Conservation (phyloP, 805 yeast genomes). For the Saccharomycopsis microspora region DNA sequence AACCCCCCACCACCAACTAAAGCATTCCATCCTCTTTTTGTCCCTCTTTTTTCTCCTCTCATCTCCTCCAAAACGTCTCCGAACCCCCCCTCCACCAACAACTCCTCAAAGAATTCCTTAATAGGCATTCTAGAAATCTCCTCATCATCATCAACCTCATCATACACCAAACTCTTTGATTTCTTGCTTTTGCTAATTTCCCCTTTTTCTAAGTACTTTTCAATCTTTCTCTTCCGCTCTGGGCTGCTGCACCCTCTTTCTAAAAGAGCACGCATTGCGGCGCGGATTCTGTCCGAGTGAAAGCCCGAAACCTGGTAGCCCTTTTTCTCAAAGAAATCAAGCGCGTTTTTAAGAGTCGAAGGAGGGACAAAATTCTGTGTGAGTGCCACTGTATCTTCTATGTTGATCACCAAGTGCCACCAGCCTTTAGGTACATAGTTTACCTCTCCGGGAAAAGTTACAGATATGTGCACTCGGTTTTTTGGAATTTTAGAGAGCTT, state of each 20-base stretch:
- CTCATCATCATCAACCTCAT: slow-evolving; percentile 8
- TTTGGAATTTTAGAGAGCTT: slow-evolving; percentile 25
- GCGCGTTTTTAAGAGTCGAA: slow-evolving; percentile 46
- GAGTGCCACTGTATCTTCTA: slow-evolving; percentile 73
- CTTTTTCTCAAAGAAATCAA: slow-evolving; percentile 57
- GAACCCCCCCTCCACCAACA: slow-evolving; percentile 31
- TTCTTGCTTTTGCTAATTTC: neutral
- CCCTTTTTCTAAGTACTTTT: neutral
- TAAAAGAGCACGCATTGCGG: neutral
- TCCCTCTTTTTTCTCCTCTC: slow-evolving; percentile 17
- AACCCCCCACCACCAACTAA: too few relatives aligned
- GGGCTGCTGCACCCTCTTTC: neutral
- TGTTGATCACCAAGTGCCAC: slow-evolving; percentile 93
- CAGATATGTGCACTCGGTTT: slow-evolving; percentile 44
- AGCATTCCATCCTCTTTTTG: too few relatives aligned
- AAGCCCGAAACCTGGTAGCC: slow-evolving; percentile 74
- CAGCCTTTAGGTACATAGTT: slow-evolving; percentile 91
- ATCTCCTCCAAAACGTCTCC: slow-evolving; percentile 27
- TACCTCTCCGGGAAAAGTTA: slow-evolving; percentile 75
- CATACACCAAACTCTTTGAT: neutral
- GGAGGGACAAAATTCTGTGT: slow-evolving; percentile 83
- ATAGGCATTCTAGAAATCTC: slow-evolving; percentile 36
- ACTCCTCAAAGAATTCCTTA: slow-evolving; percentile 45
- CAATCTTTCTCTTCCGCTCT: slow-evolving; percentile 1
- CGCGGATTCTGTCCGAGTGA: slow-evolving; percentile 40